Conservation (phyloP, 257 asterid genomes). For the Solanum tarijense region DNA sequence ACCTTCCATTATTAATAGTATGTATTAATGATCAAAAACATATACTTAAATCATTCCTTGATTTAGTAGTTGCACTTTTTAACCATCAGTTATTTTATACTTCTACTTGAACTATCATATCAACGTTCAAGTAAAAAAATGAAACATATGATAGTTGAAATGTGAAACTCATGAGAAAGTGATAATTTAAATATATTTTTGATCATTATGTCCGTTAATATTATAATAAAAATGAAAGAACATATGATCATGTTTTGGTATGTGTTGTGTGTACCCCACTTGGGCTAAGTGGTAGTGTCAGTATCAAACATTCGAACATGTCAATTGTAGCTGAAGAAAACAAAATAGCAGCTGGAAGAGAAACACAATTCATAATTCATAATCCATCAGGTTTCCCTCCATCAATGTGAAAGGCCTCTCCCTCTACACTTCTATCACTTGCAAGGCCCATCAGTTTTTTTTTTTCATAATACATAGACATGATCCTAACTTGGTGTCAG, state of each 20-base stretch:
- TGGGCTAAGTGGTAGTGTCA: background rate
- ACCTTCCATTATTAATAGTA: background rate
- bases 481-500: no score
- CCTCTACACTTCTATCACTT: conserved; percentile 3
- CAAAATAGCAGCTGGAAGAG: background rate
- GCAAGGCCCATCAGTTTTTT: background rate
- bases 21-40: background rate
- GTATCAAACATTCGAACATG: conserved; percentile 19
- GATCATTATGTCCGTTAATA: background rate
- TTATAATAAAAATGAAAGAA: background rate
- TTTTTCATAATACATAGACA: no score
- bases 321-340: background rate
- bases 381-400: conserved; percentile 14
- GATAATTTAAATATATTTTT: background rate
- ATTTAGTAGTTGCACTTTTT: background rate
- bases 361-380: background rate
- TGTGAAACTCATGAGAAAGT: accelerated
- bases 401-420: conserved; percentile 14
- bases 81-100: background rate
- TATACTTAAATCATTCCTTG: background rate
- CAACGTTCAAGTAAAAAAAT: background rate
- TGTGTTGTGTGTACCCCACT: background rate
- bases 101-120: background rate
- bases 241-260: background rate
- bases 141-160: accelerated